phyloP scores from a whole-genome alignment of 129 eudicot species.

The Flaveria brownii region DNA sequence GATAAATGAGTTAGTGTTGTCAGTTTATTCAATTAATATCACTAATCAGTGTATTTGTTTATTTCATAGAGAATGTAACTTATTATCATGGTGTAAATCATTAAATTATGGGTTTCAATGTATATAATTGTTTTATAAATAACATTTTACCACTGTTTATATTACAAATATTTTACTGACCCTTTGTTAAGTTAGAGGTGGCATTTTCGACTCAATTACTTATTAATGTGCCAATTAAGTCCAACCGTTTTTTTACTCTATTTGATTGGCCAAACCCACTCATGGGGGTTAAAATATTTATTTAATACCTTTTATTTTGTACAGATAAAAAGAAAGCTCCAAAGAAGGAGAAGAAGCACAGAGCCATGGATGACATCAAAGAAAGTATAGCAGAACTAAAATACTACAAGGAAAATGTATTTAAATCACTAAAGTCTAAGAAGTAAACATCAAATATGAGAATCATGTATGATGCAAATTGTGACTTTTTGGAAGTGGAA shows the following conservation, averaged over 20 bases:
- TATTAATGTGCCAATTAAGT: background rate
- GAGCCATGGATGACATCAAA: constrained; percentile 94
- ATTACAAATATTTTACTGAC: background rate
- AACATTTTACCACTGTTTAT: background rate
- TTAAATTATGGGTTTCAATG: background rate
- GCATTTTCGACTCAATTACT: background rate
- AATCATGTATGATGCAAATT: background rate
- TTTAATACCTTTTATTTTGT: background rate
- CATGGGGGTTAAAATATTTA: no score
- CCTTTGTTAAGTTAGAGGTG: background rate
- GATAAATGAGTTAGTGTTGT: background rate
- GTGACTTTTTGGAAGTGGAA: background rate
- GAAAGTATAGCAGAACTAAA: constrained; percentile 90
- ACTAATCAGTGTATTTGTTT: background rate
- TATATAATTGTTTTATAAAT: background rate
- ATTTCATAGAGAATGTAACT: background rate
- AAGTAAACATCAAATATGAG: constrained; percentile 38
- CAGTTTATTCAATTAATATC: background rate
- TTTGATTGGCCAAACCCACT: no score
- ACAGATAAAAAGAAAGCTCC: constrained; percentile 78
- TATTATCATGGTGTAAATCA: background rate
- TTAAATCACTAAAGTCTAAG: constrained; percentile 53
- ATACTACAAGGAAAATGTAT: constrained; percentile 79
- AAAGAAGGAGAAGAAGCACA: constrained; percentile 69
- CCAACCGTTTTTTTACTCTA: no score